phyloP scores from a whole-genome alignment of 306 rosid species.

The Quercus robur region DNA sequence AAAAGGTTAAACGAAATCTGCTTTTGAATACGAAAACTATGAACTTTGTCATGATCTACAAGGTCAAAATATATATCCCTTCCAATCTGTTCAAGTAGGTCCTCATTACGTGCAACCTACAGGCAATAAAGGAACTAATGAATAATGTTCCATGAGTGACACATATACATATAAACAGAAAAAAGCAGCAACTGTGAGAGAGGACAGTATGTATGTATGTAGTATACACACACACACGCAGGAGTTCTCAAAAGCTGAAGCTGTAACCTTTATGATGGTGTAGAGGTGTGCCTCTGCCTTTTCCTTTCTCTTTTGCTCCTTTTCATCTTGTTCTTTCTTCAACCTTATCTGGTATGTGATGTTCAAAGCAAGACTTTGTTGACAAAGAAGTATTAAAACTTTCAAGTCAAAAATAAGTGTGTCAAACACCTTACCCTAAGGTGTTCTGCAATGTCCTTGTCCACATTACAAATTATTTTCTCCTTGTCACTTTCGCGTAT shows the following conservation, averaged over 20 bases:
- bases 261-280: conserved; percentile 72
- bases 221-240: neutral
- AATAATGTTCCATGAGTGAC: neutral
- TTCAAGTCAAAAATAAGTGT: neutral
- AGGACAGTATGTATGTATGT: neutral
- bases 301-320: conserved; percentile 78
- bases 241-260: neutral
- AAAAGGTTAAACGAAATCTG: conserved; percentile 37
- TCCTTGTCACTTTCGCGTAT: conserved; percentile 89
- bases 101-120: conserved; percentile 49
- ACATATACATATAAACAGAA: neutral
- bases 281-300: conserved; percentile 90
- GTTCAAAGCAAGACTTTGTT: conserved; percentile 1
- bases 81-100: conserved; percentile 47
- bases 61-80: conserved; percentile 48
- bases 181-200: neutral
- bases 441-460: conserved; percentile 83
- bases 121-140: neutral
- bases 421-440: conserved; percentile 55
- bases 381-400: neutral
- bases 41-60: conserved; percentile 53
- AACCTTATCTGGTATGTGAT: conserved; percentile 60
- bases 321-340: conserved; percentile 86
- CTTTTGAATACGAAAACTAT: conserved; percentile 40
- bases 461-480: conserved; percentile 80